phyloP scores from a whole-genome alignment of 2,329 filamentous ascomycete species.

The Colletotrichum graminicola region DNA sequence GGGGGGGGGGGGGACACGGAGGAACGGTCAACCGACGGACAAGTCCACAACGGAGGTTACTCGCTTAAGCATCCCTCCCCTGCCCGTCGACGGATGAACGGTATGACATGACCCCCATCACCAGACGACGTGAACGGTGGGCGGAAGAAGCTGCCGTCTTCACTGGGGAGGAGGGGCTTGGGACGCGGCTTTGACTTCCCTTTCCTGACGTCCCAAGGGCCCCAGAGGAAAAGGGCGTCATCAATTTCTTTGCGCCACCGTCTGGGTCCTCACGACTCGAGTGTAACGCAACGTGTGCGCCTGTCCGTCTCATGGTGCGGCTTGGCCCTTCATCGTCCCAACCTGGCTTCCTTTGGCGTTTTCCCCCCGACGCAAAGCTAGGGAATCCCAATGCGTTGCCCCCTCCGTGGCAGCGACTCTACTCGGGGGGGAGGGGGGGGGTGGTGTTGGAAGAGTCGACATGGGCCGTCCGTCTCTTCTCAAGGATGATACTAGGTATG shows the following conservation, averaged over 20 bases:
- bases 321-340: constrained; percentile 36
- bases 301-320: constrained; percentile 36
- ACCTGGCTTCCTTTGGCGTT: constrained; percentile 14
- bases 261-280: constrained; percentile 24
- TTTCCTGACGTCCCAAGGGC: constrained; percentile 7
- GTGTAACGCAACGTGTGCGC: constrained; percentile 33
- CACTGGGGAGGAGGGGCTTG: neutral
- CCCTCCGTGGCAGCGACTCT: constrained; percentile 15
- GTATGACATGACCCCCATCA: constrained; percentile 16
- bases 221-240: neutral
- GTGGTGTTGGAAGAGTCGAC: neutral
- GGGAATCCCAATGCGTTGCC: constrained; percentile 10
- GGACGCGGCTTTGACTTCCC: constrained; percentile 26
- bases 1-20: neutral
- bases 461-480: too few relatives aligned
- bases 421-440: neutral
- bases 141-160: constrained; percentile 25
- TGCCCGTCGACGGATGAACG: constrained; percentile 10
- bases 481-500: too few relatives aligned
- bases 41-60: constrained; percentile 10
- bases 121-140: constrained; percentile 38
- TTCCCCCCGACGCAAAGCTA: constrained; percentile 14
- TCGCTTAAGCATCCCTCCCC: constrained; percentile 2
- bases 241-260: neutral
- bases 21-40: neutral